Conservation (phyloP, 2,329 filamentous ascomycete species). For the Neodidymelliopsis sp. region DNA sequence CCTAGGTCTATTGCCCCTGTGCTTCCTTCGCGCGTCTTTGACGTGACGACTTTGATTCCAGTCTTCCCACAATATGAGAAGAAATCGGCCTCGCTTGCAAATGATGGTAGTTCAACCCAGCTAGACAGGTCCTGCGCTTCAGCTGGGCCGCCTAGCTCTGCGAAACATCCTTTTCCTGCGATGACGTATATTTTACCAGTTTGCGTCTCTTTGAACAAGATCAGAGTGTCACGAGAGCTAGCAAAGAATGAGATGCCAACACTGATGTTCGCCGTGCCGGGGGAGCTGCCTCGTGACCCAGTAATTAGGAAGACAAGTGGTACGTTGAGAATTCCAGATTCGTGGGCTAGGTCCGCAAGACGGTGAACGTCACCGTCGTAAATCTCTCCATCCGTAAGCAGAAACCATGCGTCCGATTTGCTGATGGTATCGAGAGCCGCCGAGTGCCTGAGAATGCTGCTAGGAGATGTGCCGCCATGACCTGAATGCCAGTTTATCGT, state of each 20-base stretch:
- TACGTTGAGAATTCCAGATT: conserved; percentile 25
- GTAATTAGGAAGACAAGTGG: conserved; percentile 38
- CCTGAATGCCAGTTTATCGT: conserved; percentile 21
- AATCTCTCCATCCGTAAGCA: conserved; percentile 45
- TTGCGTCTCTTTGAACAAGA: conserved; percentile 40
- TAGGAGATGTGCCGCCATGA: conserved; percentile 29
- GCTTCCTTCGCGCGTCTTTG: conserved; percentile 21
- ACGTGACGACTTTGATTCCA: conserved; percentile 24
- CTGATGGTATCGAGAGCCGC: conserved; percentile 28
- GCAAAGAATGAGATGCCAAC: conserved; percentile 47
- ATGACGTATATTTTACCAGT: conserved; percentile 36
- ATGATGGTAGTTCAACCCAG: conserved; percentile 31
- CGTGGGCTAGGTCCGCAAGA: conserved; percentile 30
- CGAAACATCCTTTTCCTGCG: conserved; percentile 44
- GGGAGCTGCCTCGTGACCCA: conserved; percentile 21
- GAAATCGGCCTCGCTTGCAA: conserved; percentile 28
- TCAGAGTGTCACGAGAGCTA: conserved; percentile 37
- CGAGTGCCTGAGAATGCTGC: conserved; percentile 27
- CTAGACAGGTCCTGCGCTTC: conserved; percentile 25
- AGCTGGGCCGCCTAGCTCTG: conserved; percentile 23
- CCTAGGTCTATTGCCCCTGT: conserved; percentile 29
- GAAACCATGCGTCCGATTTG: conserved; percentile 40
- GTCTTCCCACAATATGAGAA: conserved; percentile 23
- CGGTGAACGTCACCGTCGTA: conserved; percentile 26
- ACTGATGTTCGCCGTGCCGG: conserved; percentile 38